Evolutionary conservation across 495 filamentous ascomycete species (phyloP), one percentile per base, ranked within the genome.

Genomic region (Oleoguttula mirabilis): DNA sequence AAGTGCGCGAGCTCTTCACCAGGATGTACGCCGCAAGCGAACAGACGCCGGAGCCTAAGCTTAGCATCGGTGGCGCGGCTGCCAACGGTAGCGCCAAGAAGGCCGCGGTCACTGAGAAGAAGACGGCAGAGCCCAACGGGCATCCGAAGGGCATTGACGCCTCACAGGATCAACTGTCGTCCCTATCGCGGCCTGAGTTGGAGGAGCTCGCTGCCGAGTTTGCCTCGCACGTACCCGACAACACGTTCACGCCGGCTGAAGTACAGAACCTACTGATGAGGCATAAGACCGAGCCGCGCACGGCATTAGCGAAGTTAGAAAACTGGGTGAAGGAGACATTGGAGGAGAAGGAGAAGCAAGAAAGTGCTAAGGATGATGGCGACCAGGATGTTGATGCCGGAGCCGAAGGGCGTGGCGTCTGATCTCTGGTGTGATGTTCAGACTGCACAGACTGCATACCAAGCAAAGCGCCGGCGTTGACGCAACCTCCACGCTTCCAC

Each of bases 221-320:
- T 55, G 73, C 80, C 0, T 51, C 59, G 7, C 54, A 60, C 28
- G 60, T 93, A 10, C 84, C 84, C 0, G 66, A 65, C 15, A 65
- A 67, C 17, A 72, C 73, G 46, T 82, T 86, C 50, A 75, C 71
- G 14, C 80, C 82, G 0, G 83, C 83, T 10, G 82, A 86, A 64
- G 73, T 88, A 24, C 83, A 88, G 59, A 82, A 82, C 3, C 82
- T 74, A 51, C 40, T 64, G 39, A 48, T 64, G 38, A 58, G 45
- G 45, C 39, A 56, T 36, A 61, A 61, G 55, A 58, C 60, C 38
- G 50, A 60, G 33, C 61, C 61, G 10, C 27, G 35, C n/a, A 32
- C 41, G 27, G 59, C 61, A 21, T 20, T 62, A 34, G 44, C 39
- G 37, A 51, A 58, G 43, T 54, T 62, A 10, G 52, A 39, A 16